Evolutionary conservation across 2,329 filamentous ascomycete species (phyloP), one percentile per base, ranked within the genome.

Genomic region (Uncinocarpus reesii): DNA sequence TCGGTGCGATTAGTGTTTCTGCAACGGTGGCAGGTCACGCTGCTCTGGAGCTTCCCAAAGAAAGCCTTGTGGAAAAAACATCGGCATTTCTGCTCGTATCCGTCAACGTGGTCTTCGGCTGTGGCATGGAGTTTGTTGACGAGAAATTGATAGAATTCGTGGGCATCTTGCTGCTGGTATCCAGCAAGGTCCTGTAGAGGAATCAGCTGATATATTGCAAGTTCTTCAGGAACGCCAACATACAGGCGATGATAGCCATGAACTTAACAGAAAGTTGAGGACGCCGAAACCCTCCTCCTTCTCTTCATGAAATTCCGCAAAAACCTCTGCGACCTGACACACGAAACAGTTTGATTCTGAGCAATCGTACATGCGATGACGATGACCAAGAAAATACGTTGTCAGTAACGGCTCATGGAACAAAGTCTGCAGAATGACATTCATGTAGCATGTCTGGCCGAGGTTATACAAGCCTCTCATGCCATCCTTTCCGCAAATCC

Each of bases 361-460:
- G 63, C 92, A 96, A 18, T 86, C 84, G 57, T 75, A 77, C 48
- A 80, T 82, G 58, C 83, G 82, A 65, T 98, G 90, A 0, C 89
- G 87, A 62, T 95, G 89, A 34, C 84, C 83, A 4, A 98, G 80
- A 64, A 95, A 96, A 66, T 86, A 96, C 57, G 90, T 89, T 51
- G 86, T 81, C 24, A 98, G 77, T 37, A 95, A 76, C 0, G 90
- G 90, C 61, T 96, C 95, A 69, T 95, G 90, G 47, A 96, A 78
- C 57, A 98, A 81, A 49, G 84, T 88, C 65, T 96, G 92, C 13
- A 98, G 74, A 41, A 96, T 88, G 24, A 95, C 90, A 58, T 92
- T 94, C 76, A 96, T 90, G 67, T 95, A 98, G 71, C 90, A 98
- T 8, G 92, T 96, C 50, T 93, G 88, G n/a, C 90, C 92, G 64